phyloP scores from a whole-genome alignment of 805 yeast species.

The Blastobotrys chiropterorum region DNA sequence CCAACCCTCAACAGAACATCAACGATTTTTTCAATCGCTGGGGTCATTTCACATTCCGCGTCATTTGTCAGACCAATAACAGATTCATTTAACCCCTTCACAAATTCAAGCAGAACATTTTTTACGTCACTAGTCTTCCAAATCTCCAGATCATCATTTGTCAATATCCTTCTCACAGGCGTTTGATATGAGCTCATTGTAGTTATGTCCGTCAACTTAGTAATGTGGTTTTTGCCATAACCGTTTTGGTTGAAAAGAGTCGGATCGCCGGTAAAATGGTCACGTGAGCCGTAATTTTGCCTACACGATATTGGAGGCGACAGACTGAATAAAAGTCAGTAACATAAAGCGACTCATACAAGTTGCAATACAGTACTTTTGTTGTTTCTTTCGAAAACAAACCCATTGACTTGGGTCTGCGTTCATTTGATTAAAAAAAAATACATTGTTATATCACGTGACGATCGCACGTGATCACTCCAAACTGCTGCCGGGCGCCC shows the following conservation, averaged over 20 bases:
- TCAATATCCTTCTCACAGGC: conserved; percentile 42
- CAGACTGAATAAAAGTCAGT: no score
- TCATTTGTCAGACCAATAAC: conserved; percentile 57
- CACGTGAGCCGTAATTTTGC: no score
- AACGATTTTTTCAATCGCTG: conserved; percentile 31
- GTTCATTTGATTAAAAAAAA: no score
- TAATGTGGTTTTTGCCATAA: neutral
- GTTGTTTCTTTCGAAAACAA: no score
- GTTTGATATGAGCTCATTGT: neutral
- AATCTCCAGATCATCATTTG: conserved; percentile 51
- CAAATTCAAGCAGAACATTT: conserved; percentile 45
- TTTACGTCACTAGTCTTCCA: conserved; percentile 54
- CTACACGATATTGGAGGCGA: no score
- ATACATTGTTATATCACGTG: no score
- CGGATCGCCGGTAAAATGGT: neutral
- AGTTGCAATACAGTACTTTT: no score
- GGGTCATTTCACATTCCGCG: conserved; percentile 25
- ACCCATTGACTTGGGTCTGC: no score
- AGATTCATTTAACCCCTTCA: conserved; percentile 52
- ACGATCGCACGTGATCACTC: no score
- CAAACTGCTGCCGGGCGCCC: no score
- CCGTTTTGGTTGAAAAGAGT: neutral
- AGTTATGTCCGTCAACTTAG: neutral
- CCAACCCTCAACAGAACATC: conserved; percentile 42
- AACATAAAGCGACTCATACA: no score